Evolutionary conservation across 2,329 filamentous ascomycete species (phyloP).

Genomic region (Gyromitra esculenta): DNA sequence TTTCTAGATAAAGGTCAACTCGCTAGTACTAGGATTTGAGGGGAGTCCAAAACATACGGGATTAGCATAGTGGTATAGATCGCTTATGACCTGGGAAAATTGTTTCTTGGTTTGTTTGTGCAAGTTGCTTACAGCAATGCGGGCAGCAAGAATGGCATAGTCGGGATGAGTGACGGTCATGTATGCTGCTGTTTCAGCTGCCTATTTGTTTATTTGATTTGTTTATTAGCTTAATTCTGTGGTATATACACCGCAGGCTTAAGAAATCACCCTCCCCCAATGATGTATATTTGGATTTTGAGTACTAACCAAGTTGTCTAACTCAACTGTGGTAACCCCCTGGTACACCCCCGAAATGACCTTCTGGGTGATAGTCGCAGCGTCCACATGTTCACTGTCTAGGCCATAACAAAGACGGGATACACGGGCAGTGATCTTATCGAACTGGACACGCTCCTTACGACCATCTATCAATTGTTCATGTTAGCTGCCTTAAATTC

Average conservation of each 20-base stretch:
- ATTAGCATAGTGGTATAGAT: constrained; percentile 96
- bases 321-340: constrained; percentile 93
- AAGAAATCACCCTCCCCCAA: not conserved
- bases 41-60: constrained; percentile 63
- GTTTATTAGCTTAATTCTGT: constrained; percentile 27
- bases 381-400: constrained; percentile 93
- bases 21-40: not conserved
- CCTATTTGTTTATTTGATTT: constrained; percentile 66
- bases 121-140: constrained; percentile 98
- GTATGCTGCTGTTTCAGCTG: constrained; percentile 97
- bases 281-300: not conserved
- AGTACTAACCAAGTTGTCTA: constrained; percentile 88
- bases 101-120: constrained; percentile 99
- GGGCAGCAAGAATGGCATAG: constrained; percentile 96
- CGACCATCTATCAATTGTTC: constrained; percentile 77
- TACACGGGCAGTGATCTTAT: constrained; percentile 99
- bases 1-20: constrained; percentile 63
- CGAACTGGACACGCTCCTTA: constrained; percentile 99
- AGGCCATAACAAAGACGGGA: constrained; percentile 97
- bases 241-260: not conserved
- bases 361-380: constrained; percentile 97
- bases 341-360: constrained; percentile 99
- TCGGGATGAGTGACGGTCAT: constrained; percentile 99
- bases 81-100: constrained; percentile 92
- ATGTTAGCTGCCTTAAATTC: constrained; percentile 16